Base-by-base conservation (phyloP, 2,329 filamentous ascomycete genomes). In the Cladophialophora yegresii region DNA sequence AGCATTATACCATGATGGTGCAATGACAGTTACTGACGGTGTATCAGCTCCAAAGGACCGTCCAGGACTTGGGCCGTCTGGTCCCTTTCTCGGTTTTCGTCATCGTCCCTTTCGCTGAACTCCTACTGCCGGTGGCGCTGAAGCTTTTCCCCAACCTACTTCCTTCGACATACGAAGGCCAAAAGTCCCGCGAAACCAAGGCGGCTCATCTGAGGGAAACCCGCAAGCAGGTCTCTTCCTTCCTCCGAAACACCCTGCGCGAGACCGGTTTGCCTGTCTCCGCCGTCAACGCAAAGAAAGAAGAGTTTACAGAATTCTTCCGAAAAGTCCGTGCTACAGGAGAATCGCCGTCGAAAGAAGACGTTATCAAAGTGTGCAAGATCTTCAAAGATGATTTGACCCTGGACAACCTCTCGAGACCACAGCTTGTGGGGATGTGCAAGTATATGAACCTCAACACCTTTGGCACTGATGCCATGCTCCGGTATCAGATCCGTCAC, bases 291-390 rank as follows among this genome's bases (percentile, higher is more conserved):
- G 89, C 93, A 16, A 92, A 95, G 75, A 93, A 89, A 74, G 92
- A 96, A 71, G 95, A 98, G 76, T 99, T 99, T 72, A 85, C 89
- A 66, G 91, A 93, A 73, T 99, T 99, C 80, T 99, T 99, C 88
- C 89, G 91, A 76, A 99, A 99, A 82, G 86, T 98, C 67, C 85
- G 95, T 60, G 88, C 91, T 20, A 97, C 93, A 0, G 95, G 93
- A 69, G 93, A 98, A 81, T 84, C 89, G 53, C 95, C 95, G 0
- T 95, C 91, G 4, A 85, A 88, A 60, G 85, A 93, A 70, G 95
- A 99, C 75, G 92, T 99, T 68, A 96, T 99, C 83, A 96, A 95
- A 80, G 93, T 99, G 68, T 98, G 95, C 87, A 96, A 97, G 84
- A 90, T 96, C 69, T 99, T 99, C 86, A 96, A 95, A 77, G 95